Evolutionary conservation across 108 stramenopile species (phyloP), one percentile per base, ranked within the genome.

Genomic region (Nannochloropsis granulata): DNA sequence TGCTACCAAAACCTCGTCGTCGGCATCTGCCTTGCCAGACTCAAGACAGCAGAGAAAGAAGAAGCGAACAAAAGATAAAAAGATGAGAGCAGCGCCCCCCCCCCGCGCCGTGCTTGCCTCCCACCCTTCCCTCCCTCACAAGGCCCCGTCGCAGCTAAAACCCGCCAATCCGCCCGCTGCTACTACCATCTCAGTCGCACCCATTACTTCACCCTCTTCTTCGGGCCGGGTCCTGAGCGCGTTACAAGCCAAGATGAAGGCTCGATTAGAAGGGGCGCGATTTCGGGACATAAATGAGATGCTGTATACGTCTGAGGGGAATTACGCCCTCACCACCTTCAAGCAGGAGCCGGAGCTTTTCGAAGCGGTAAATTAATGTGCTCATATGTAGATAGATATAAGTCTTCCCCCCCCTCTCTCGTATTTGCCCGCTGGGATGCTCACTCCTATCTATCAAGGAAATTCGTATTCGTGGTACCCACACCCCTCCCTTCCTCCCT

Each of bases 271-370:
- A 44, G 95, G 97, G 8, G 95, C 95, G n/a, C 92, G 96, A 43
- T 99, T 99, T 88, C 94, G 99, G 44, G 93, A 93, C 85, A 92
- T 99, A 56, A 99, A 99, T 83, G 99, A 99, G 89, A 93, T 94
- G 82, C 87, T 99, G 23, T 99, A 99, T 87, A 97, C 97, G 2
- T 93, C 88, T 10, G 85, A 94, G 26, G 96, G 97, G 24, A 78
- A 84, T 7, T 85, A 88, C 23, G 92, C 96, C 43, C 43, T 94
- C 82, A 86, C 90, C 46, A 88, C 91, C 78, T 98, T 99, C 86
- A 89, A 88, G 24, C 24, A 86, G 14, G 87, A 96, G 82, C 98
- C 98, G 9, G 94, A 95, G n/a, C 89, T 98, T 24, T 98, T 96
- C 85, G 92, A 96, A 81, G 93, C 96, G 83, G 87, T 88, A 25